Evolutionary conservation across 441 rosid species (phyloP).

Genomic region (Euphorbia corollata): DNA sequence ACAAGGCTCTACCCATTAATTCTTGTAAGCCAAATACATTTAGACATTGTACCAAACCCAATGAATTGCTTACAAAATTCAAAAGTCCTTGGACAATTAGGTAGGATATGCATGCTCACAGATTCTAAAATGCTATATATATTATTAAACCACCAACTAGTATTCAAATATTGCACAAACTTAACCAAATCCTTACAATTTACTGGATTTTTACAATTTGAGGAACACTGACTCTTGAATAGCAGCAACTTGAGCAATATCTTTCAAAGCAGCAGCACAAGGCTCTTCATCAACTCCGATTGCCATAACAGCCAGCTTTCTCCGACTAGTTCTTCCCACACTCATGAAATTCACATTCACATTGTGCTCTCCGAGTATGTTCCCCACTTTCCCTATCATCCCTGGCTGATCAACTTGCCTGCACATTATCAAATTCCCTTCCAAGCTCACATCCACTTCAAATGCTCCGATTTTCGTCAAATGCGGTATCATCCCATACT

Average conservation of each 20-base stretch:
- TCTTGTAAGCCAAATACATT: too few species aligned
- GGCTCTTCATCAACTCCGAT: constrained; percentile 96
- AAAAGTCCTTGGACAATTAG: too few species aligned
- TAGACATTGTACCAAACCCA: too few species aligned
- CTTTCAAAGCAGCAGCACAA: constrained; percentile 42
- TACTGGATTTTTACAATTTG: too few species aligned
- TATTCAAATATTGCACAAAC: too few species aligned
- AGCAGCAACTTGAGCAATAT: constrained; percentile 57
- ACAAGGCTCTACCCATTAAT: too few species aligned
- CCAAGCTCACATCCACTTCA: constrained; percentile 81
- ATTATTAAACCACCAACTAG: too few species aligned
- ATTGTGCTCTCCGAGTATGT: constrained; percentile 61
- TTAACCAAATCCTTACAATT: too few species aligned
- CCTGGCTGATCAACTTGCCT: constrained; percentile 91
- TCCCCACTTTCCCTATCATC: constrained; percentile 83
- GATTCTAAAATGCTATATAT: too few species aligned
- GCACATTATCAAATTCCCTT: constrained; percentile 78
- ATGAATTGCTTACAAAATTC: too few species aligned
- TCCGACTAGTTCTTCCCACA: constrained; percentile 77
- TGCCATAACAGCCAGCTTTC: constrained; percentile 84
- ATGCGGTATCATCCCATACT: constrained; percentile 56
- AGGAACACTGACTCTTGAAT: constrained; percentile 79
- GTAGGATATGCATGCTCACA: too few species aligned
- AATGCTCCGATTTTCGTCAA: constrained; percentile 73
- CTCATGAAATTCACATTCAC: constrained; percentile 90